Evolutionary conservation across 2,329 filamentous ascomycete species (phyloP).

Genomic region (Huntiella bhutanensis): DNA sequence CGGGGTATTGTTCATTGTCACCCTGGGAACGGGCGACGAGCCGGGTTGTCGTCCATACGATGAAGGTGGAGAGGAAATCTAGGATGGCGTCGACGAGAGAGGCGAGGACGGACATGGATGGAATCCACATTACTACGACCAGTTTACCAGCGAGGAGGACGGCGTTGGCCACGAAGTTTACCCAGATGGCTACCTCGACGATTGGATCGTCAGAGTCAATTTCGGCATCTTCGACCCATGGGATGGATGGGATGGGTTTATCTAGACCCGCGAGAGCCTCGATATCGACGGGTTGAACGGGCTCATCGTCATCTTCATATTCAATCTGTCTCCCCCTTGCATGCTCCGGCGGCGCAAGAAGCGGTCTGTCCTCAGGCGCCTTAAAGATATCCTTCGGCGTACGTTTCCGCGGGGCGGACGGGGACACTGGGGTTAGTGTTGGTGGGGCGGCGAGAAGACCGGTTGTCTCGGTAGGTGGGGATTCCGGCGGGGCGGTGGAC

Average conservation of each 20-base stretch:
- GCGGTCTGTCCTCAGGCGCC: conserved; percentile 34
- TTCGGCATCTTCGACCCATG: conserved; percentile 52
- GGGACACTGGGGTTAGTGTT: conserved; percentile 13
- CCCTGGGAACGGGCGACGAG: conserved; percentile 46
- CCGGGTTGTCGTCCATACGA: conserved; percentile 60
- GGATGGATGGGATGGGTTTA: conserved; percentile 36
- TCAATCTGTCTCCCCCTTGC: conserved; percentile 16
- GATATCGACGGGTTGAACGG: conserved; percentile 14
- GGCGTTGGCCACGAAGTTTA: conserved; percentile 65
- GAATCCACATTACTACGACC: conserved; percentile 56
- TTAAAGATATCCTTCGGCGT: conserved; percentile 80
- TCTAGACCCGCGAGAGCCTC: conserved; percentile 23
- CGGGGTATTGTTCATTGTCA: conserved; percentile 58
- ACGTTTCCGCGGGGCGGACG: conserved; percentile 40
- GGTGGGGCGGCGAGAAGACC: conserved; percentile 16
- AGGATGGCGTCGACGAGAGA: conserved; percentile 62
- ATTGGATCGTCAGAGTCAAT: conserved; percentile 55
- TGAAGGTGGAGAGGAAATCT: conserved; percentile 64
- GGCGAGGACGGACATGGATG: conserved; percentile 63
- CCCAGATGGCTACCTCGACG: conserved; percentile 71
- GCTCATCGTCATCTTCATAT: conserved; percentile 24
- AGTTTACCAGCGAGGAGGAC: conserved; percentile 60
- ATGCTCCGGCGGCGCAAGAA: conserved; percentile 25
- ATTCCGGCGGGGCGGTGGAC: conserved; percentile 15
- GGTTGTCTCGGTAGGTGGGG: conserved; percentile 2